A percentile compares a stretch with the other conserved stretches of the same genome.
These are phyloP conservation scores for Lactarius vividus DNA, from an alignment of 768 basidiomycete genomes.

Conservation along the genomic window DNA sequence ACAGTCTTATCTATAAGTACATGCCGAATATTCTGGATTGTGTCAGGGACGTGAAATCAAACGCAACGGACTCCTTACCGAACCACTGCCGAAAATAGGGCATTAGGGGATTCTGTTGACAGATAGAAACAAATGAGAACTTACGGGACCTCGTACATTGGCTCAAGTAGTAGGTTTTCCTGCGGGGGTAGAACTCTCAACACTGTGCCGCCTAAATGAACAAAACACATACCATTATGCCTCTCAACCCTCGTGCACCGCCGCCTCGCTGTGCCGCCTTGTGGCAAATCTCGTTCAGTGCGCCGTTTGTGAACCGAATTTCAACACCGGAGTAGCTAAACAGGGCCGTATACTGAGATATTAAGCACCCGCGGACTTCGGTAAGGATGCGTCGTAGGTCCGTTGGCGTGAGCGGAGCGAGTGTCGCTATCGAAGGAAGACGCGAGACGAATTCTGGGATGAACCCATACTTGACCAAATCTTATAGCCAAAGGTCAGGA, in stretches of 20 bases:
- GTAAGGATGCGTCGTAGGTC: slow-evolving; percentile 90
- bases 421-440: slow-evolving; percentile 85
- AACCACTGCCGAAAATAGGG: slow-evolving; percentile 47
- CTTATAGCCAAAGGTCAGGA: slow-evolving; percentile 35
- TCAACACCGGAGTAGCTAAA: slow-evolving; percentile 84
- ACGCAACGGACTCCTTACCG: slow-evolving; percentile 45
- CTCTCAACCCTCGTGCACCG: slow-evolving; percentile 85
- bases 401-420: slow-evolving; percentile 70
- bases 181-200: slow-evolving; percentile 32
- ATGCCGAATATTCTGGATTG: slow-evolving; percentile 64
- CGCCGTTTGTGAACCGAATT: slow-evolving; percentile 79
- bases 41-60: background rate
- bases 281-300: slow-evolving; percentile 76
- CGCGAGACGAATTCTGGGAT: slow-evolving; percentile 96
- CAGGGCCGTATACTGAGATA: slow-evolving; percentile 84
- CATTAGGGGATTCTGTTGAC: slow-evolving; percentile 8
- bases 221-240: slow-evolving; percentile 65
- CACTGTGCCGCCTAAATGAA: background rate
- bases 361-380: slow-evolving; percentile 86
- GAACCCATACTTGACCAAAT: slow-evolving; percentile 88
- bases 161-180: slow-evolving; percentile 80
- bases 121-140: slow-evolving; percentile 34
- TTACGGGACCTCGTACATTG: slow-evolving; percentile 93
- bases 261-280: slow-evolving; percentile 80
- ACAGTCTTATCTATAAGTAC: slow-evolving; percentile 77